These are phyloP conservation scores for Aspergillus bridgeri DNA, from an alignment of 495 filamentous ascomycete species.

Conservation along the genomic window DNA sequence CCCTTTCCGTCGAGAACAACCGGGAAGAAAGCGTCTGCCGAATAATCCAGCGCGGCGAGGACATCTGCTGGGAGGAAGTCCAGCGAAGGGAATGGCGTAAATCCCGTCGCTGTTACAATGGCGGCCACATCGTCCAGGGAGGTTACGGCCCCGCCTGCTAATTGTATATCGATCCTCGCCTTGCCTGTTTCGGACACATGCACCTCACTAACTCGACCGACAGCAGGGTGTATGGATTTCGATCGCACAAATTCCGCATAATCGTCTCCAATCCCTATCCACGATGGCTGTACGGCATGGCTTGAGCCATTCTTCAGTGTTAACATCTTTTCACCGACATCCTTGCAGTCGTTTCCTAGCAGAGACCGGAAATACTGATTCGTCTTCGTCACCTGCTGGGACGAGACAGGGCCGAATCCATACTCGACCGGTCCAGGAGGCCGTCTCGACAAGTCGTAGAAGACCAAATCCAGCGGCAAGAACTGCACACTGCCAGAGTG, in stretches of 20 bases:
- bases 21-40: conserved; percentile 58
- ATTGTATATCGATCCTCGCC: conserved; percentile 33
- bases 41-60: conserved; percentile 53
- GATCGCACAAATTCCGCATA: conserved; percentile 71
- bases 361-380: conserved; percentile 54
- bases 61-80: conserved; percentile 56
- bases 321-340: conserved; percentile 19
- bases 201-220: conserved; percentile 32
- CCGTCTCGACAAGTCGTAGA: conserved; percentile 66
- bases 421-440: conserved; percentile 55
- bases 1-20: conserved; percentile 65
- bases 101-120: conserved; percentile 76
- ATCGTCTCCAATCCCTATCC: conserved; percentile 63
- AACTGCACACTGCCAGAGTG: conserved; percentile 47
- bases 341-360: conserved; percentile 60
- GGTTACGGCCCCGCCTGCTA: conserved; percentile 16
- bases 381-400: conserved; percentile 46
- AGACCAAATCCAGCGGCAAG: conserved; percentile 69
- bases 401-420: conserved; percentile 53
- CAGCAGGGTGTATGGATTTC: conserved; percentile 49
- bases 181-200: conserved; percentile 21
- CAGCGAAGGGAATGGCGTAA: conserved; percentile 58
- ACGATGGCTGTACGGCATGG: conserved; percentile 48
- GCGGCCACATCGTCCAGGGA: conserved; percentile 56
- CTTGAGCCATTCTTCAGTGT: conserved; percentile 13